Evolutionary conservation across 352 stramenopile genomes (phyloP), one percentile per base, ranked within the genome.

Genomic region (Aphanomyces cochlioides): DNA sequence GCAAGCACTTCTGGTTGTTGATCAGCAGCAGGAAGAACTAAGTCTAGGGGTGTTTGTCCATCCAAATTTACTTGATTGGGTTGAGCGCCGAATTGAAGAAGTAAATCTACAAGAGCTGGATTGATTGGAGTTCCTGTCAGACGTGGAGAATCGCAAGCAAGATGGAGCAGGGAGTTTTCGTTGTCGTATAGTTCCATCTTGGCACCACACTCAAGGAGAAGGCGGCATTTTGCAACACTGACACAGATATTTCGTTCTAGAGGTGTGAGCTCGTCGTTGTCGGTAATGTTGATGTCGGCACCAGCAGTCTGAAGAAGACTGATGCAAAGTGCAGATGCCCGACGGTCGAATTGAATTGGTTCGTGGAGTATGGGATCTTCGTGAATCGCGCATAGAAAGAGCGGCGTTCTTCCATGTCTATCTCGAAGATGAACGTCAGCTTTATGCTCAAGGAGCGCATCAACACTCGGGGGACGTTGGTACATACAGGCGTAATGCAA

Each of bases 381-480:
- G 54, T 61, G 19, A 37, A 61, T 61, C 17, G 54, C 54, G 21
- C 54, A 61, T 7, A 61, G 54, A 36, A 61, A 61, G 21, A 61
- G 54, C 54, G 54, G 54, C 5, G 17, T 41, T 6, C 54, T 21
- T n/a, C 54, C 54, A 17, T 38, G 36, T 5, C 17, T 37, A 37
- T 61, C 54, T 6, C 17, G 6, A 8, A 0, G 7, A 36, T 61
- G 15, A 4, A 39, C 21, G 21, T 36, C 7, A 6, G 54, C 54
- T 10, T 37, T 37, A 36, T 8, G 8, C 21, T 61, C 7, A 8
- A 61, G 5, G 43, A 61, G 54, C 7, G 54, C 54, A 37, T 61
- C 54, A 37, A 61, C 54, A 37, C 54, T 38, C 1, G 54, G 43
- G 13, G 54, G 54, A 12, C 54, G 36, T 36, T 61, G 54, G 5